Conservation (phyloP, 2,329 filamentous ascomycete species). For the Fusarium palustre region DNA sequence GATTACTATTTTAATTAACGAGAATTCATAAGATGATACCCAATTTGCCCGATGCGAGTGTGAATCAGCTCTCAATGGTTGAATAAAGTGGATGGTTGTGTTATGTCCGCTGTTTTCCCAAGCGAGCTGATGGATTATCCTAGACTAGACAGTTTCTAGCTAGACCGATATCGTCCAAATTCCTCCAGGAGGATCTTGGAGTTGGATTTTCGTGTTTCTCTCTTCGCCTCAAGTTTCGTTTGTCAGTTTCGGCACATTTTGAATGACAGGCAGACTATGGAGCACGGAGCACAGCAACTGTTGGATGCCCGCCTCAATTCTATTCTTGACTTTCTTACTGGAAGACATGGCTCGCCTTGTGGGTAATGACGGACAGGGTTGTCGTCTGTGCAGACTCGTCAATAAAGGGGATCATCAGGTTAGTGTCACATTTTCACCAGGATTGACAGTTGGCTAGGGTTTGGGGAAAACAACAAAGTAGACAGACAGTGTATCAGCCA, state of each 20-base stretch:
- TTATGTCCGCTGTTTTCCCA: neutral
- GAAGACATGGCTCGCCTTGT: neutral
- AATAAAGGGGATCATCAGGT: neutral
- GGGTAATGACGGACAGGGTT: neutral
- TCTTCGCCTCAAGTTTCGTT: neutral
- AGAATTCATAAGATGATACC: neutral
- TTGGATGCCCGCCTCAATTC: neutral
- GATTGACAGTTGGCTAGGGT: neutral
- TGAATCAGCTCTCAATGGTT: neutral
- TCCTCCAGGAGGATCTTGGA: neutral
- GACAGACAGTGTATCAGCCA: neutral
- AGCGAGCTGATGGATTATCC: neutral
- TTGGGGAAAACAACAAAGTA: rapidly evolving
- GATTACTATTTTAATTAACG: neutral
- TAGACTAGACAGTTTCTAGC: neutral
- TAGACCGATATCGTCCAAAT: neutral
- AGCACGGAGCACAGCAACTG: neutral
- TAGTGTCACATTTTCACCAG: neutral
- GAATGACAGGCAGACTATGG: rapidly evolving
- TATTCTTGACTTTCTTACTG: neutral
- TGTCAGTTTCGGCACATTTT: no score
- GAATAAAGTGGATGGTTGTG: neutral
- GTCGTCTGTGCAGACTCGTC: neutral
- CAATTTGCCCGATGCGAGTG: neutral
- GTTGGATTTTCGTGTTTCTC: neutral